Evolutionary conservation across 1,284 basidiomycete genomes (phyloP).

Genomic region (Cryptococcus sp.): DNA sequence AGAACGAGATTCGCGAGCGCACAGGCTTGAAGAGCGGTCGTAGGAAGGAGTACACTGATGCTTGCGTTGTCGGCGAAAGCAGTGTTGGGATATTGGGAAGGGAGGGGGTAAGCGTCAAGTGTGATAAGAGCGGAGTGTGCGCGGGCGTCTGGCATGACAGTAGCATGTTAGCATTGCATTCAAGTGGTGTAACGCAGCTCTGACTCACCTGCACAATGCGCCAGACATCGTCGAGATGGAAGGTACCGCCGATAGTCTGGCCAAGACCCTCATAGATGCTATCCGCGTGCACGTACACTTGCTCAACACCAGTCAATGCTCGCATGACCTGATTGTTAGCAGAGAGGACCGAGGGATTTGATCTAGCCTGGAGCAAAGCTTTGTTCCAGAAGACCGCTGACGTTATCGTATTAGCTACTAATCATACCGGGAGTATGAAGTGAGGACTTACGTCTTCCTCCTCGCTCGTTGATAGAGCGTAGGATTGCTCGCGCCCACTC

Average conservation of each 20-base stretch:
- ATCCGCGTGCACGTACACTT: constrained; percentile 33
- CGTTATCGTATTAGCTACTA: constrained; percentile 1
- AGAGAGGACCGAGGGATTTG: constrained; percentile 39
- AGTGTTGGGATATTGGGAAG: constrained; percentile 7
- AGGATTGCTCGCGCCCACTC: constrained; percentile 33
- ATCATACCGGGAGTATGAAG: not conserved
- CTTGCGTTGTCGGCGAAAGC: constrained; percentile 30
- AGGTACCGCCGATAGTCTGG: constrained; percentile 2
- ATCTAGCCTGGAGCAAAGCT: constrained; percentile 36
- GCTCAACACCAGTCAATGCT: constrained; percentile 20
- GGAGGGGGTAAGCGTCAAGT: constrained; percentile 41
- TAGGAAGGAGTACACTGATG: constrained; percentile 43
- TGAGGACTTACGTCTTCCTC: constrained; percentile 25
- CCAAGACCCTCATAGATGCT: constrained; percentile 18
- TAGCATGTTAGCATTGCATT: not conserved
- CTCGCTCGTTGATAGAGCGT: constrained; percentile 13
- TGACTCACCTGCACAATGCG: not conserved
- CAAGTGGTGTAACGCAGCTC: too few species aligned
- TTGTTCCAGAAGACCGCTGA: constrained; percentile 42
- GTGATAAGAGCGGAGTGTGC: constrained; percentile 29
- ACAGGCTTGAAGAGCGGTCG: constrained; percentile 41
- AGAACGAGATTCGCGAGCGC: constrained; percentile 44
- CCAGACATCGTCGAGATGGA: not conserved
- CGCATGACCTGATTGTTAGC: constrained; percentile 31
- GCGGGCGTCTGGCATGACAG: constrained; percentile 5